Base-by-base conservation (phyloP, 139 green algal species). In the Picochlorum sp. region DNA sequence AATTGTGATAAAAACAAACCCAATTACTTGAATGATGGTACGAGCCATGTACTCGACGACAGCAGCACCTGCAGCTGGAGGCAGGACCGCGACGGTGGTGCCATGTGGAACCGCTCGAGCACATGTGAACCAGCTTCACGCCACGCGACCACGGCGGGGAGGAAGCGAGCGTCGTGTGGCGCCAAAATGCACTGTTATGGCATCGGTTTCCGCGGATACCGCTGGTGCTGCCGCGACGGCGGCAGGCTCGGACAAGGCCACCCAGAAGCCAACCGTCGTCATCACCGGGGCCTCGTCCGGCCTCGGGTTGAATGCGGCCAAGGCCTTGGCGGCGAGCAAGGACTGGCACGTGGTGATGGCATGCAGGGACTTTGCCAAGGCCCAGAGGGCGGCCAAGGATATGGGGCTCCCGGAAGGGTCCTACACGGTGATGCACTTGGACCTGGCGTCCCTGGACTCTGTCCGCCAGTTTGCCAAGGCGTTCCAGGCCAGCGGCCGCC, bases 281-380 rank as follows among this genome's bases (percentile, higher is more conserved):
- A 90, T 97, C 76, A 97, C 90, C 41, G 90, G 90, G 49, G 90
- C 90, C 20, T 92, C 85, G 15, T 91, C 81, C 5, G 90, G 90
- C 24, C 78, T 97, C 45, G 90, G 90, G 62, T 82, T 96, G 7
- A 82, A 88, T 64, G 83, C 88, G 32, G 83, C 89, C 50, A 90
- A 86, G 60, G 58, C 68, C 2, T 76, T 95, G 38, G 82, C 83
- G 20, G 73, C 78, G 20, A 68, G 59, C 13, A 85, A 87, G 26
- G 79, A 93, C 18, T 96, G 87, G 85, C 84, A 92, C 68, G 88
- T 97, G 32, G 76, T 96, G 69, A 93, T 95, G 86, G 79, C 75
- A 28, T 78, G 66, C 64, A 69, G 87, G 46, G 80, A 94, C 79
- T 89, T 84, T 65, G 69, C 68, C 37, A 95, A 93, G 81, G 80